Evolutionary conservation across 352 stramenopile species (phyloP).

Genomic region (Globisporangium splendens): DNA sequence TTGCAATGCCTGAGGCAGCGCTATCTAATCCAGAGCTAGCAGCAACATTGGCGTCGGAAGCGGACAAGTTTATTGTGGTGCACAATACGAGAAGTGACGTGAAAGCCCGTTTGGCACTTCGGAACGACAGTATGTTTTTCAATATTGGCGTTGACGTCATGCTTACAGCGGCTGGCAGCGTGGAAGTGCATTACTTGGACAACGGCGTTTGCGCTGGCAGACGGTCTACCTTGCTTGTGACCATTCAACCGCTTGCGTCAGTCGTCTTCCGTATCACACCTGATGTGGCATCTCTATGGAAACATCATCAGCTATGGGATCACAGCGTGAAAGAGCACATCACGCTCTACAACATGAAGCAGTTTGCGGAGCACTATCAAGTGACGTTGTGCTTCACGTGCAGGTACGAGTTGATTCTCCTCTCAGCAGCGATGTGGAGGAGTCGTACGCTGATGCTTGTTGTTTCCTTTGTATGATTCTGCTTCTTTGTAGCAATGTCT

Average conservation of each 20-base stretch:
- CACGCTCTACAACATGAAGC: slow-evolving; percentile 88
- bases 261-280: slow-evolving; percentile 70
- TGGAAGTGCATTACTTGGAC: slow-evolving; percentile 63
- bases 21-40: slow-evolving; percentile 37
- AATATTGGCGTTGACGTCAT: slow-evolving; percentile 50
- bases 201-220: slow-evolving; percentile 68
- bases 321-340: slow-evolving; percentile 87
- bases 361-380: slow-evolving; percentile 88
- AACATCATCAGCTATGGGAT: slow-evolving; percentile 82
- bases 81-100: slow-evolving; percentile 66
- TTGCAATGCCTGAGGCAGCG: slow-evolving; percentile 68
- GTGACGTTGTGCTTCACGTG: slow-evolving; percentile 84
- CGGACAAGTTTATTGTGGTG: slow-evolving; percentile 73
- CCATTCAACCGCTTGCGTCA: slow-evolving; percentile 48
- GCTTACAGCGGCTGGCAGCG: slow-evolving; percentile 27
- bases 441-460: not conserved
- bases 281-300: slow-evolving; percentile 64
- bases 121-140: slow-evolving; percentile 88
- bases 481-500: slow-evolving; percentile 47
- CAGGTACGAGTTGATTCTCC: slow-evolving; percentile 39
- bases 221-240: slow-evolving; percentile 62
- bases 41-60: slow-evolving; percentile 25
- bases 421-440: not conserved
- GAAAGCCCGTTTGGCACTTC: slow-evolving; percentile 64
- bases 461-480: slow-evolving; percentile 1